Evolutionary conservation across 352 stramenopile species (phyloP).

Genomic region (Phytopythium montanum): DNA sequence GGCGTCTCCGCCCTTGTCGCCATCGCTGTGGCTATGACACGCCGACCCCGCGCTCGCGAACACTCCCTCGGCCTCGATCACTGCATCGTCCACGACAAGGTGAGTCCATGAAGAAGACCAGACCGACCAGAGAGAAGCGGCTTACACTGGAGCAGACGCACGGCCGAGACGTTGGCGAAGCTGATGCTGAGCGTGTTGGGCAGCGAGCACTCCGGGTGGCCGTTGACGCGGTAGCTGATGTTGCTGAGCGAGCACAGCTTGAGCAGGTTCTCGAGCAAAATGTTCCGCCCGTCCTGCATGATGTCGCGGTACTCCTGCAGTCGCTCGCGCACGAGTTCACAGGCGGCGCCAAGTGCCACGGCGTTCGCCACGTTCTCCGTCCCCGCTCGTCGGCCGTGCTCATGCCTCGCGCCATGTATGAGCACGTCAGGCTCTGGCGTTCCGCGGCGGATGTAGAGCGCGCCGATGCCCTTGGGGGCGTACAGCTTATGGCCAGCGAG

Average conservation of each 20-base stretch:
- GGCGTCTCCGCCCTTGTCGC: constrained; percentile 11
- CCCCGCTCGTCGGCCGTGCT: constrained; percentile 90
- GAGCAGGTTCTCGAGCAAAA: constrained; percentile 51
- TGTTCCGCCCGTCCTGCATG: constrained; percentile 61
- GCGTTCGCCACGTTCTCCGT: constrained; percentile 97
- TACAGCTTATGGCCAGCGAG: constrained; percentile 98
- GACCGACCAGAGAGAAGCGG: background rate
- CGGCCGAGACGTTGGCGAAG: constrained; percentile 83
- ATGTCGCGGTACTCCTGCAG: constrained; percentile 67
- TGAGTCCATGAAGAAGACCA: constrained; percentile 2
- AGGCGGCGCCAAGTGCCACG: constrained; percentile 90
- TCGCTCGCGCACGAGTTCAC: constrained; percentile 54
- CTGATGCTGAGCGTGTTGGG: constrained; percentile 97
- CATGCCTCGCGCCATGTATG: constrained; percentile 91
- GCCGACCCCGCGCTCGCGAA: constrained; percentile 92
- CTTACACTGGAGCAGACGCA: constrained; percentile 79
- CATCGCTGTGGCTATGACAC: constrained; percentile 85
- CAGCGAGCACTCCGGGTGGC: constrained; percentile 75
- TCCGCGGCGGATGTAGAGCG: constrained; percentile 63
- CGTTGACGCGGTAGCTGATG: constrained; percentile 80
- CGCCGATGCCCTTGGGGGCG: constrained; percentile 91
- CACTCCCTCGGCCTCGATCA: constrained; percentile 82
- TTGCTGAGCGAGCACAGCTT: constrained; percentile 35
- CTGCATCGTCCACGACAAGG: constrained; percentile 12
- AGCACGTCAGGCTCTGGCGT: constrained; percentile 54